A percentile compares a stretch with the other conserved stretches of the same genome.
Evolutionary conservation across 1,284 basidiomycete genomes (phyloP).

Genomic region (Ceratobasidium sp.): DNA sequence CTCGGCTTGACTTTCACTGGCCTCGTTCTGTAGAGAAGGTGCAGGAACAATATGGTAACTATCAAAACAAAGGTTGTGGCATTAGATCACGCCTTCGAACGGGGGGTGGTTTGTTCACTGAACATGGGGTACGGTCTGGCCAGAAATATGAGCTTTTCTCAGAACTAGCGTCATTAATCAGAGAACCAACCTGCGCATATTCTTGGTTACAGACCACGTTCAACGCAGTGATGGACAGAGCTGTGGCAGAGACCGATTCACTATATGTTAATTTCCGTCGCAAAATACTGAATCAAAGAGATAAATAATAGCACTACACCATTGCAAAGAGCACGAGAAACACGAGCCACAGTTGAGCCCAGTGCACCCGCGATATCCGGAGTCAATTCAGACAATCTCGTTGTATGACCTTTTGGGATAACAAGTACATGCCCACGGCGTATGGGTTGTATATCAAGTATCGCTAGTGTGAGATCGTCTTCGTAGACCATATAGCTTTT

Average conservation of each 20-base stretch:
- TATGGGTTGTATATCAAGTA: conserved; percentile 80
- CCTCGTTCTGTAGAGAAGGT: not conserved
- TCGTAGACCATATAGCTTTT: conserved; percentile 71
- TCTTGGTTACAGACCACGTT: conserved; percentile 85
- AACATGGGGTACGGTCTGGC: conserved; percentile 33
- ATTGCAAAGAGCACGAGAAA: conserved; percentile 72
- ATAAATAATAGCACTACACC: conserved; percentile 60
- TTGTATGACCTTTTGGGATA: conserved; percentile 73
- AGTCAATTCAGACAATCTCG: conserved; percentile 74
- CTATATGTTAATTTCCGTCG: not conserved
- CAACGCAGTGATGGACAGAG: conserved; percentile 72
- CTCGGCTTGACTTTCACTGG: not conserved
- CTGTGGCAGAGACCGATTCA: conserved; percentile 56
- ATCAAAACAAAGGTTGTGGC: too few species aligned
- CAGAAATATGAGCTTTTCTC: too few species aligned
- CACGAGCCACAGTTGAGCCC: conserved; percentile 70
- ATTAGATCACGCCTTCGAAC: not conserved
- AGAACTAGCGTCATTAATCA: not conserved
- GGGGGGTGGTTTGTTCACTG: not conserved
- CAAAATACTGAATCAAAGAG: not conserved
- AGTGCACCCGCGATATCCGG: conserved; percentile 70
- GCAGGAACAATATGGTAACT: conserved; percentile 42
- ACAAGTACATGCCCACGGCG: conserved; percentile 76
- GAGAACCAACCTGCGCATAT: conserved; percentile 59
- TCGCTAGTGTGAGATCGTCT: conserved; percentile 74